phyloP scores from a whole-genome alignment of 2,329 filamentous ascomycete genomes.

The Nectriaceae sp. region DNA sequence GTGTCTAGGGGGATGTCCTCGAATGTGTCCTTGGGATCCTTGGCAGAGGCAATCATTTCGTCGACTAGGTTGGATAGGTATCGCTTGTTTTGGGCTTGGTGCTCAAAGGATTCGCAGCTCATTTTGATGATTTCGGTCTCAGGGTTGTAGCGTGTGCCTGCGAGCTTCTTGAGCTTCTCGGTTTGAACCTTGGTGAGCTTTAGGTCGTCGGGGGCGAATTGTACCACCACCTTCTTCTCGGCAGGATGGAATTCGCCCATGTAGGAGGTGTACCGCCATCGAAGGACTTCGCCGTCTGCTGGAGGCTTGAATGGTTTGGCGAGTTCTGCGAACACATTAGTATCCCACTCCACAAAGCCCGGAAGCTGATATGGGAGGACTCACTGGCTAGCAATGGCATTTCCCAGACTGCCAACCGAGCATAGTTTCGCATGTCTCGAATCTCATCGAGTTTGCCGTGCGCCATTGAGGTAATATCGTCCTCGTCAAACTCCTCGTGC shows the following conservation, averaged over 20 bases:
- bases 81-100: conserved; percentile 95
- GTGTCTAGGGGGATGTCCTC: conserved; percentile 88
- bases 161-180: conserved; percentile 84
- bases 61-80: conserved; percentile 81
- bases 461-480: conserved; percentile 81
- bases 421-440: conserved; percentile 85
- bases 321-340: conserved; percentile 60
- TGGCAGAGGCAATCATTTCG: conserved; percentile 72
- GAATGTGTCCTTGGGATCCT: conserved; percentile 78
- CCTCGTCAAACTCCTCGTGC: conserved; percentile 68
- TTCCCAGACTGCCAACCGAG: conserved; percentile 88
- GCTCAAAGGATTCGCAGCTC: conserved; percentile 84
- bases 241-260: conserved; percentile 93
- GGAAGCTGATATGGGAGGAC: too few species aligned
- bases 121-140: conserved; percentile 81
- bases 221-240: conserved; percentile 89
- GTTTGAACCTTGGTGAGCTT: conserved; percentile 67
- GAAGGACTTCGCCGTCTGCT: conserved; percentile 67
- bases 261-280: conserved; percentile 96
- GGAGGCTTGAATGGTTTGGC: conserved; percentile 80
- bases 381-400: conserved; percentile 87
- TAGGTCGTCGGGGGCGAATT: conserved; percentile 78
- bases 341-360: not conserved
- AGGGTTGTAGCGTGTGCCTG: conserved; percentile 85
- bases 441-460: conserved; percentile 88